phyloP scores from a whole-genome alignment of 208 protist species.

The Leishmania guyanensis region DNA sequence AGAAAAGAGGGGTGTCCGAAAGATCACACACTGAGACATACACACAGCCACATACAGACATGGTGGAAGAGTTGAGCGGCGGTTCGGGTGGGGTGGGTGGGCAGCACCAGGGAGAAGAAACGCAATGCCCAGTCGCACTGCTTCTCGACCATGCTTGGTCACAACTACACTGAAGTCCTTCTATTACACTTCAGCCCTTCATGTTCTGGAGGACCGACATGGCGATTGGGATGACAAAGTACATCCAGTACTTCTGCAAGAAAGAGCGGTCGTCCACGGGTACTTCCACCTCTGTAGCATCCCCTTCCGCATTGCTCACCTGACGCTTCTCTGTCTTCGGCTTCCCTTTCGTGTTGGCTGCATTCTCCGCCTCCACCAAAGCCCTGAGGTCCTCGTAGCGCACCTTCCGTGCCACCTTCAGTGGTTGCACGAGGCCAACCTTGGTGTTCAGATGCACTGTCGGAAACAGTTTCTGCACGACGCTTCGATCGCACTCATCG shows the following conservation, averaged over 20 bases:
- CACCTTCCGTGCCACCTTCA: slow-evolving; percentile 40
- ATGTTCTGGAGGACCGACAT: slow-evolving; percentile 73
- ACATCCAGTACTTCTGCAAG: slow-evolving; percentile 92
- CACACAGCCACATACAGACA: slow-evolving; percentile 15
- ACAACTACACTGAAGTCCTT: not conserved
- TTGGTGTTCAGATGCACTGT: slow-evolving; percentile 53
- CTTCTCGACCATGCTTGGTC: not conserved
- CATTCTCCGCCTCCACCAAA: slow-evolving; percentile 26
- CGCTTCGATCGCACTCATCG: slow-evolving; percentile 82
- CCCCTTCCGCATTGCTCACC: slow-evolving; percentile 52
- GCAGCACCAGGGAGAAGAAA: not conserved
- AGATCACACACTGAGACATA: not conserved
- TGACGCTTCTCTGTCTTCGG: slow-evolving; percentile 38
- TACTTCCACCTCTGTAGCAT: slow-evolving; percentile 70
- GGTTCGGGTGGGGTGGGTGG: not conserved
- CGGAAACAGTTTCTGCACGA: slow-evolving; percentile 85
- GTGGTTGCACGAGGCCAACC: slow-evolving; percentile 47
- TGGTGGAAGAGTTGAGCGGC: not conserved
- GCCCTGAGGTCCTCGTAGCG: slow-evolving; percentile 74
- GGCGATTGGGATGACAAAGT: slow-evolving; percentile 64
- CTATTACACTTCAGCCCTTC: slow-evolving; percentile 23
- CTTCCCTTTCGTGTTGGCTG: slow-evolving; percentile 33
- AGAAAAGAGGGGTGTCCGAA: not conserved
- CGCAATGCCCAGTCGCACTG: not conserved
- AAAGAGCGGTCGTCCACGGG: slow-evolving; percentile 77